phyloP scores from a whole-genome alignment of 2,329 filamentous ascomycete species.

The Fusarium tricinctum region DNA sequence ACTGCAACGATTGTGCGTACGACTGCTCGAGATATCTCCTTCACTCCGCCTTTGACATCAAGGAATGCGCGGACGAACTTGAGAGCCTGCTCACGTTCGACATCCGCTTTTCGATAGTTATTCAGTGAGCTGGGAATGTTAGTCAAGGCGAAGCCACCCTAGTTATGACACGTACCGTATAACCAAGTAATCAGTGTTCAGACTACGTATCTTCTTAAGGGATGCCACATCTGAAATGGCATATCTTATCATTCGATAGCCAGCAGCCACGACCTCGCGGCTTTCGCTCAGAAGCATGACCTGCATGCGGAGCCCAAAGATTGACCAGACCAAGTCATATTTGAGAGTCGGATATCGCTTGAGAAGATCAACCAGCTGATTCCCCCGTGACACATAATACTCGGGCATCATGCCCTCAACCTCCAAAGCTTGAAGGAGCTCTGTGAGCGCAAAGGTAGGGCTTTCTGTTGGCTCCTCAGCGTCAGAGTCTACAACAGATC shows the following conservation, averaged over 20 bases:
- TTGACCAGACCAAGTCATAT: constrained; percentile 95
- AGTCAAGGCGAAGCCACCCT: constrained; percentile 7
- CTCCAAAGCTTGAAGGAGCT: constrained; percentile 91
- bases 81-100: constrained; percentile 95
- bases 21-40: constrained; percentile 87
- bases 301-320: constrained; percentile 94
- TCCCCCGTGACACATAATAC: constrained; percentile 94
- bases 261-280: constrained; percentile 93
- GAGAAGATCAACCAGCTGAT: constrained; percentile 95
- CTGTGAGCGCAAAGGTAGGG: constrained; percentile 89
- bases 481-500: constrained; percentile 71
- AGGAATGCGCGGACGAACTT: constrained; percentile 97
- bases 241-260: constrained; percentile 93
- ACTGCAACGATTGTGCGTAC: constrained; percentile 92
- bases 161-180: constrained; percentile 64
- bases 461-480: constrained; percentile 81
- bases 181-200: constrained; percentile 94
- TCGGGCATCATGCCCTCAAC: constrained; percentile 89
- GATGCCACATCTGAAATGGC: constrained; percentile 93
- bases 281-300: constrained; percentile 96
- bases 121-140: constrained; percentile 75
- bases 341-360: constrained; percentile 93
- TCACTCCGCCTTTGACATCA: constrained; percentile 92
- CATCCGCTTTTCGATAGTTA: constrained; percentile 96
- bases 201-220: constrained; percentile 84